A percentile compares a stretch with the other conserved stretches of the same genome.
phyloP scores from a whole-genome alignment of 176 grass and related monocot genomes.

The Luzula sylvatica region DNA sequence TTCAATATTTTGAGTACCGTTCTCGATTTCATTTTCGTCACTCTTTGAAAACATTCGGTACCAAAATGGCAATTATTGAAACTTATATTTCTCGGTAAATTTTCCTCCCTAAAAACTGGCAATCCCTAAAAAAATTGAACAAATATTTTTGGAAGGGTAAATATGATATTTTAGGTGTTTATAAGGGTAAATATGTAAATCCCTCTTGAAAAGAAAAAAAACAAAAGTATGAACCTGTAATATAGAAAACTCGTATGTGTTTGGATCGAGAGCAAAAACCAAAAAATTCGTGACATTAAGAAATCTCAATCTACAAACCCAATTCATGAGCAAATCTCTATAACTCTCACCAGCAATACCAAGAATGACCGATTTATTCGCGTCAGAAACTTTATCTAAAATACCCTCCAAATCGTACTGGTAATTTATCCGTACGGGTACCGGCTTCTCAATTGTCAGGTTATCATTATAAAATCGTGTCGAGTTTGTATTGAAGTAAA shows the following conservation, averaged over 20 bases:
- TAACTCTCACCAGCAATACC: constrained; percentile 70
- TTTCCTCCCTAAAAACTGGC: constrained; percentile 61
- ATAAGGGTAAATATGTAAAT: background rate
- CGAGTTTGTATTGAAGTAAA: constrained; percentile 26
- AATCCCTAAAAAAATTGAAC: constrained; percentile 39
- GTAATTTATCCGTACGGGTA: constrained; percentile 4
- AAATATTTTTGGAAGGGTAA: background rate
- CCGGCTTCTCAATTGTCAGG: no score
- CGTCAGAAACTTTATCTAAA: constrained; percentile 35
- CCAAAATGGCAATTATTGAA: constrained; percentile 83
- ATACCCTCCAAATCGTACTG: constrained; percentile 41
- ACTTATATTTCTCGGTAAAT: constrained; percentile 51
- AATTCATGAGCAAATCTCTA: constrained; percentile 92
- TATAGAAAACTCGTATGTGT: constrained; percentile 63
- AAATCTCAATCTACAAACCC: constrained; percentile 61
- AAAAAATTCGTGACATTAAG: constrained; percentile 56
- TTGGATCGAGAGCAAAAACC: constrained; percentile 66
- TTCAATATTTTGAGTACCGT: constrained; percentile 73
- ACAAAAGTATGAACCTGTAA: constrained; percentile 42
- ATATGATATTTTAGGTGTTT: no score
- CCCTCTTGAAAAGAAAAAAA: background rate
- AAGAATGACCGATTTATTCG: constrained; percentile 56
- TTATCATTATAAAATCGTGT: constrained; percentile 6
- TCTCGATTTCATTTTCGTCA: constrained; percentile 87
- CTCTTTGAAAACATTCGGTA: constrained; percentile 69